Base-by-base conservation (phyloP, 306 rosid genomes). In the Lotus japonicus region DNA sequence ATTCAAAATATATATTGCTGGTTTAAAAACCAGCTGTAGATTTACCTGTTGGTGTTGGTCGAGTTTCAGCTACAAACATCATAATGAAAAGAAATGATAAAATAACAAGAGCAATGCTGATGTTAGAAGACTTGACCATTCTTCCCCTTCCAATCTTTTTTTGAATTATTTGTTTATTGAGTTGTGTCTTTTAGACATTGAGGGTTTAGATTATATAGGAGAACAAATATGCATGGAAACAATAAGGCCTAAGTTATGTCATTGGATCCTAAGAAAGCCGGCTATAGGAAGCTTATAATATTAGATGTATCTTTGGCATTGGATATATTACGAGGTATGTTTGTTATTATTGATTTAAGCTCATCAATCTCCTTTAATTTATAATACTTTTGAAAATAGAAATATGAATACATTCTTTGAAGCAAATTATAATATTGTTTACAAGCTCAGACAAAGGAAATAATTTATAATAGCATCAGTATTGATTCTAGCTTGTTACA, bases 111-210 rank as follows among this genome's bases (percentile, higher is more conserved):
- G 55, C 56, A 60, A 52, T 50, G 53, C 28, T 45, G 15, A 54
- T 46, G 54, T 16, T 64, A 14, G 33, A 11, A 33, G 66, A 43
- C 71, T 57, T 48, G 4, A 55, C 48, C 83, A 79, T 79, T 59
- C 16, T 53, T 49, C 54, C 7, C 41, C 35, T 31, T 6, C 7
- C 31, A 15, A 2, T 7, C 1, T 7, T 31, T 31, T 31, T 1
- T 31, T 31, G 7, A 31, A 31, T 6, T 31, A 31, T 31, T 35
- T 26, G 9, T 65, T 12, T 17, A 42, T 3, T 17, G 41, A 71
- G 72, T 44, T 31, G 36, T 31, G 36, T 31, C 0, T 55, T 36
- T 23, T 1, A 5, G 62, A 54, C 0, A 9, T 3, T 0, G 16
- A 5, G 28, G 11, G 0, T 63, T 14, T 16, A 9, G 72, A 54